Base-by-base conservation (phyloP, 2,329 filamentous ascomycete species). In the Emydomyces testavorans region DNA sequence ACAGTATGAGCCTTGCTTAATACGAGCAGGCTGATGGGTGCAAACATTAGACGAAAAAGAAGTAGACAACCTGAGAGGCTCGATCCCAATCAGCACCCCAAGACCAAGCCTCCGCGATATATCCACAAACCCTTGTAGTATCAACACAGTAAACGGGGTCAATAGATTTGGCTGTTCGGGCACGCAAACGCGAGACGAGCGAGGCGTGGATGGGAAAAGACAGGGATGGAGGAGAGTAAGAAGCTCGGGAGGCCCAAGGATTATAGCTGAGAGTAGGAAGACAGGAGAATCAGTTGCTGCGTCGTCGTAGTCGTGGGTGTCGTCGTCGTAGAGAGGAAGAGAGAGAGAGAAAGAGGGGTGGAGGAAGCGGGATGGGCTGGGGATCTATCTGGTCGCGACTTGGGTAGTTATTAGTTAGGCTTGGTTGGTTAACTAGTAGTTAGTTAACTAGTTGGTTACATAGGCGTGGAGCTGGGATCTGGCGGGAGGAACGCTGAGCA, bases 291-390 rank as follows among this genome's bases (percentile, higher is more conserved):
- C n/a, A n/a, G n/a, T n/a, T n/a, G n/a, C n/a, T n/a, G n/a, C n/a
- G n/a, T n/a, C n/a, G n/a, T n/a, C n/a, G n/a, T n/a, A n/a, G n/a
- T n/a, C n/a, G n/a, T n/a, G n/a, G n/a, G n/a, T n/a, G n/a, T n/a
- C n/a, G n/a, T n/a, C n/a, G n/a, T n/a, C n/a, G n/a, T n/a, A n/a
- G n/a, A n/a, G 3, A 41, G 23, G 38, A 41, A 23, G 38, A 41
- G 38, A 29, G 24, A 20, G 24, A 29, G 13, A 23, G 38, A 41
- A 41, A 11, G 21, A 16, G 20, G 38, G 38, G 18, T 15, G 10
- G 35, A 18, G 35, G 11, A 21, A 37, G 35, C 35, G 35, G 35
- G 35, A 37, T n/a, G 35, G 35, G 35, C 35, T 37, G 35, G 35
- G 35, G 29, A n/a, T n/a, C n/a, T n/a, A 31, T 31, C 29, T 31